These are phyloP conservation scores for Pseudocohnilembus persalinus DNA, from an alignment of 169 alveolate species.

Conservation along the genomic window DNA sequence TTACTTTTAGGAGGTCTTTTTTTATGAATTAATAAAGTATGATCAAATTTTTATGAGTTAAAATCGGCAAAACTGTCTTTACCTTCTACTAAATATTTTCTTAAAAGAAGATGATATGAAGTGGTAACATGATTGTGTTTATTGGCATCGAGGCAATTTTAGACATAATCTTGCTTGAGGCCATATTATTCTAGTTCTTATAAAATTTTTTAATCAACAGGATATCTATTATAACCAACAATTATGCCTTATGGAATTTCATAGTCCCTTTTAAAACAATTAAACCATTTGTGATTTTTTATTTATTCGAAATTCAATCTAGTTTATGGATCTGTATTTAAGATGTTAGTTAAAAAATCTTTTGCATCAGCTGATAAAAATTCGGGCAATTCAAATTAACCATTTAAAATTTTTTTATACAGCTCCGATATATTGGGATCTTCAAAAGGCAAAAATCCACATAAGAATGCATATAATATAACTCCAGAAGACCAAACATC, in stretches of 20 bases:
- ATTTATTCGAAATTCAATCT: slow-evolving; percentile 69
- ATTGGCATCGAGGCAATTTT: slow-evolving; percentile 65
- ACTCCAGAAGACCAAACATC: slow-evolving; percentile 98
- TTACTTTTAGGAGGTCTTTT: slow-evolving; percentile 20
- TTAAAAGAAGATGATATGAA: slow-evolving; percentile 50
- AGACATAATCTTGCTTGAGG: slow-evolving; percentile 47
- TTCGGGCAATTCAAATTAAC: slow-evolving; percentile 88
- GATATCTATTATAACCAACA: slow-evolving; percentile 39
- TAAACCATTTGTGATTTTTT: slow-evolving; percentile 73
- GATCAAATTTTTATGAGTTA: slow-evolving; percentile 28
- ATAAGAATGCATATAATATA: slow-evolving; percentile 95
- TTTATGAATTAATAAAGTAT: slow-evolving; percentile 19
- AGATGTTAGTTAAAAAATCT: slow-evolving; percentile 76
- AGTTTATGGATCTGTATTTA: slow-evolving; percentile 70
- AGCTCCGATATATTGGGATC: slow-evolving; percentile 86
- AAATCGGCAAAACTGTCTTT: slow-evolving; percentile 59
- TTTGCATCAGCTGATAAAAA: slow-evolving; percentile 84
- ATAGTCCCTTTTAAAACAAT: slow-evolving; percentile 45
- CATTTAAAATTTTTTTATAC: slow-evolving; percentile 89
- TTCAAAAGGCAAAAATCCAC: slow-evolving; percentile 97
- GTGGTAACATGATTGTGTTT: slow-evolving; percentile 81
- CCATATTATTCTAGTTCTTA: slow-evolving; percentile 57
- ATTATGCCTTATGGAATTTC: slow-evolving; percentile 53
- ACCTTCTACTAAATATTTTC: slow-evolving; percentile 51
- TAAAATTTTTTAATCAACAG: slow-evolving; percentile 52